Percentiles rank a stretch among this genome's conserved stretches.
phyloP scores from a whole-genome alignment of 1,284 basidiomycete species.

The Leccinum angustisporum region DNA sequence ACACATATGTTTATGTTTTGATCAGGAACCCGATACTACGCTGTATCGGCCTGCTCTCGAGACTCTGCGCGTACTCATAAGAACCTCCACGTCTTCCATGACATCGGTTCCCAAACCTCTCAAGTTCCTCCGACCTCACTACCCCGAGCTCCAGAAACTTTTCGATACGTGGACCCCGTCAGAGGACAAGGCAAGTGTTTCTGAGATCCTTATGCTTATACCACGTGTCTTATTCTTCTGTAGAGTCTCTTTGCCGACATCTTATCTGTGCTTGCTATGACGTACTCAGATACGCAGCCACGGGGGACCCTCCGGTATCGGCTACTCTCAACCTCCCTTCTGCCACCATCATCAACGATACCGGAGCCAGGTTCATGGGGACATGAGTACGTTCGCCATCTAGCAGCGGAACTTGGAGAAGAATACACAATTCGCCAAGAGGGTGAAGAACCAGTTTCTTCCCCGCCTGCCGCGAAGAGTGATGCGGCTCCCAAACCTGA shows the following conservation, averaged over 20 bases:
- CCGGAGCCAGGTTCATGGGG: constrained; percentile 96
- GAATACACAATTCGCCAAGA: constrained; percentile 74
- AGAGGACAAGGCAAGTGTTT: constrained; percentile 69
- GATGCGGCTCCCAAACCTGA: constrained; percentile 32
- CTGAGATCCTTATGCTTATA: neutral
- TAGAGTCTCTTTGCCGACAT: constrained; percentile 97
- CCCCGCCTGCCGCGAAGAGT: constrained; percentile 33
- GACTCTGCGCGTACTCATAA: constrained; percentile 89
- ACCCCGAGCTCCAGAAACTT: constrained; percentile 82
- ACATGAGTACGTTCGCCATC: constrained; percentile 97
- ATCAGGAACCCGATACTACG: constrained; percentile 82
- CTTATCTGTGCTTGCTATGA: constrained; percentile 99
- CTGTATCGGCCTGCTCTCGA: constrained; percentile 93
- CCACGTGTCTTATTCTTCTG: constrained; percentile 9
- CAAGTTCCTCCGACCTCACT: constrained; percentile 97
- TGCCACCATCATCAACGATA: constrained; percentile 59
- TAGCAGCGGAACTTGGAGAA: constrained; percentile 95
- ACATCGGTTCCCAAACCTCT: constrained; percentile 99
- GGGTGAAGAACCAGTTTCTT: constrained; percentile 41
- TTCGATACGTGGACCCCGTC: constrained; percentile 80
- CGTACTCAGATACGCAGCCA: constrained; percentile 95
- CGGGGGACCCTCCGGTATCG: constrained; percentile 94
- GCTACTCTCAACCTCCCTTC: constrained; percentile 76
- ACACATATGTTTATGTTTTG: constrained; percentile 19
- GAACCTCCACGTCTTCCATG: constrained; percentile 98